Conservation (phyloP, 2,329 filamentous ascomycete species). For the Neopestalotiopsis sp. region DNA sequence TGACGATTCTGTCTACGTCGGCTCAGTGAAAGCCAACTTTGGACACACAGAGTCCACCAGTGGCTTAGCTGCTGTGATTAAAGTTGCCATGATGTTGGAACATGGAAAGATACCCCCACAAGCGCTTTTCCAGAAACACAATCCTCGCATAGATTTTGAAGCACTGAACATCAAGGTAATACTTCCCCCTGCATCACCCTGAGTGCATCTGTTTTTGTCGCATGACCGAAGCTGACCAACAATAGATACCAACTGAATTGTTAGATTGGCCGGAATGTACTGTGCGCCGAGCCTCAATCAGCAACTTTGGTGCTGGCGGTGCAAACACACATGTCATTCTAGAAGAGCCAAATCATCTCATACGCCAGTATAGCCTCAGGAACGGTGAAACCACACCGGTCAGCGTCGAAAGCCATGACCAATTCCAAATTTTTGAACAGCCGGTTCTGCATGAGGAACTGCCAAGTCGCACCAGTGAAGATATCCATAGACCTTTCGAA, state of each 20-base stretch:
- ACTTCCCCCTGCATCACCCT: not conserved
- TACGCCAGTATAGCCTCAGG: not conserved
- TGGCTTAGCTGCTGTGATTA: conserved; percentile 27
- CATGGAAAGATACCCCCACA: conserved; percentile 22
- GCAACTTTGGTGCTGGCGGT: conserved; percentile 19
- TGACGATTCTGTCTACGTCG: conserved; percentile 19
- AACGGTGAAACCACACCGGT: not conserved
- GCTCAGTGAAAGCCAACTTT: conserved; percentile 27
- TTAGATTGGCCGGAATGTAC: conserved; percentile 5
- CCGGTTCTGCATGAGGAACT: not conserved
- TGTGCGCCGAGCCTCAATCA: conserved; percentile 26
- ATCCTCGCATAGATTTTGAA: conserved; percentile 21
- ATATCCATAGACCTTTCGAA: not conserved
- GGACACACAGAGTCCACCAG: conserved; percentile 27
- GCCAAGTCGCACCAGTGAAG: not conserved
- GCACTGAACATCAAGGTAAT: conserved; percentile 16
- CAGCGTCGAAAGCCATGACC: not conserved
- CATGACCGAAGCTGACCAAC: not conserved
- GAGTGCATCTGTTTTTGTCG: conserved; percentile 15
- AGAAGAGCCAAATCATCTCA: conserved; percentile 7
- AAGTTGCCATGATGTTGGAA: conserved; percentile 23
- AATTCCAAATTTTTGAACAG: not conserved
- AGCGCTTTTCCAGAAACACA: conserved; percentile 21
- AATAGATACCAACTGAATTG: conserved; percentile 10
- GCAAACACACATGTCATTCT: conserved; percentile 18